Base-by-base conservation (phyloP, 768 basidiomycete species). In the Sarcodon aspratus region DNA sequence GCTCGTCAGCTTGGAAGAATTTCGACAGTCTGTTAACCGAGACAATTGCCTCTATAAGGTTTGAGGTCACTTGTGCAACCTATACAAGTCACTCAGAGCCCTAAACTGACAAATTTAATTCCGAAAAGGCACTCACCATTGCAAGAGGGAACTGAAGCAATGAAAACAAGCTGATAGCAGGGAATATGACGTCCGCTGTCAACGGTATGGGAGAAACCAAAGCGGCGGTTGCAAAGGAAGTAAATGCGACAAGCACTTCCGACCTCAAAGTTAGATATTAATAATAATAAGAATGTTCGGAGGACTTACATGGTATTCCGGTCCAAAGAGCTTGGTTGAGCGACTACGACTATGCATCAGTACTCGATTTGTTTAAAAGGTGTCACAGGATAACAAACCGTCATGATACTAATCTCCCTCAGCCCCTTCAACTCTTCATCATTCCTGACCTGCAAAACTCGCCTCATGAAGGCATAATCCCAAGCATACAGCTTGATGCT, bases 401-500 rank as follows among this genome's bases (percentile, higher is more conserved):
- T 80, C 9, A 74, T 65, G 21, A 95, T 67, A 2, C 90, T 92
- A 49, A 97, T 93, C 61, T 81, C 87, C 49, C 72, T 74, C 35
- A 98, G 71, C 78, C 88, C 82, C 52, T 71, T 79, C 44, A 98
- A 62, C 61, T 95, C 93, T 54, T 80, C 69, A 49, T 88, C 77
- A 59, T 94, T 92, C 38, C 92, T 73, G 2, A 93, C 85, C 17
- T 78, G 71, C n/a, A 82, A 65, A 32, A 98, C 75, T 48, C 80
- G 82, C 45, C 81, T 73, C 31, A 88, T 74, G 59, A 98, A 97
- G 3, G 88, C 84, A 56, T 83, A 78, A 66, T 98, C 95, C 95
- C 95, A 98, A 3, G 87, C 89, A 63, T 95, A 95, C 4, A 93
- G 67, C 60, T 93, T 91, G 62, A 93, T 89, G 54, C 86, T 88